Percentiles rank a stretch among this genome's conserved stretches.
Evolutionary conservation across 768 basidiomycete genomes (phyloP).

Genomic region (Xanthoconium stramineum): DNA sequence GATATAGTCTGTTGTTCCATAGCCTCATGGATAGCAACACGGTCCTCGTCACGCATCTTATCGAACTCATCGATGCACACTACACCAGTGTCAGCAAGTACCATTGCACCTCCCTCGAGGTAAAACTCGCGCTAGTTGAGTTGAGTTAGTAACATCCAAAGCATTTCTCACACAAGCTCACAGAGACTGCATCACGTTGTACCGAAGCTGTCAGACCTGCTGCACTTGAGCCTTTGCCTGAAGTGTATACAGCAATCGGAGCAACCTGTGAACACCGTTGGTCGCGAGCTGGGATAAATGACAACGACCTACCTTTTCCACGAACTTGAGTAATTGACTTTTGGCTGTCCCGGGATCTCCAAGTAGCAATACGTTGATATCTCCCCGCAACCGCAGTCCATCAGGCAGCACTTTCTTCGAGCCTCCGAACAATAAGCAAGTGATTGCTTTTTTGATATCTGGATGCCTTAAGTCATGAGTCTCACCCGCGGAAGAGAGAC

Average conservation of each 20-base stretch:
- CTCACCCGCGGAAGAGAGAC: not conserved
- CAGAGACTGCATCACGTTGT: slow-evolving; percentile 88
- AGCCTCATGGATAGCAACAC: slow-evolving; percentile 98
- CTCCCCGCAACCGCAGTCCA: slow-evolving; percentile 94
- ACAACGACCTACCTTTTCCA: slow-evolving; percentile 69
- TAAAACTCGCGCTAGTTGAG: slow-evolving; percentile 87
- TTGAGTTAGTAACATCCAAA: slow-evolving; percentile 1
- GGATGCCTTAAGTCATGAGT: slow-evolving; percentile 7
- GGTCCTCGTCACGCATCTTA: slow-evolving; percentile 99
- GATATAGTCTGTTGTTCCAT: slow-evolving; percentile 99
- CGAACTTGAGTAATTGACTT: slow-evolving; percentile 96
- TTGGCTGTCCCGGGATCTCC: slow-evolving; percentile 99
- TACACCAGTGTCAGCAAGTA: slow-evolving; percentile 95
- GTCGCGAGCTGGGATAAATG: not conserved
- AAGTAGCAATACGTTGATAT: slow-evolving; percentile 94
- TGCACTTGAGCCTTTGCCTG: slow-evolving; percentile 97
- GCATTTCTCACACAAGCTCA: slow-evolving; percentile 36
- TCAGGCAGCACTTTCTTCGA: slow-evolving; percentile 97
- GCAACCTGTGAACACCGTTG: slow-evolving; percentile 60
- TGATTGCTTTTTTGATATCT: slow-evolving; percentile 99
- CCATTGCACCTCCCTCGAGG: slow-evolving; percentile 99
- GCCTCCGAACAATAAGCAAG: slow-evolving; percentile 94
- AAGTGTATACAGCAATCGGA: slow-evolving; percentile 97
- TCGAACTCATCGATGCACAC: slow-evolving; percentile 99
- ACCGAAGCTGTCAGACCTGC: slow-evolving; percentile 98